These are phyloP conservation scores for Cardamine chenopodiifolia DNA, from an alignment of 345 rosid species.

Conservation along the genomic window DNA sequence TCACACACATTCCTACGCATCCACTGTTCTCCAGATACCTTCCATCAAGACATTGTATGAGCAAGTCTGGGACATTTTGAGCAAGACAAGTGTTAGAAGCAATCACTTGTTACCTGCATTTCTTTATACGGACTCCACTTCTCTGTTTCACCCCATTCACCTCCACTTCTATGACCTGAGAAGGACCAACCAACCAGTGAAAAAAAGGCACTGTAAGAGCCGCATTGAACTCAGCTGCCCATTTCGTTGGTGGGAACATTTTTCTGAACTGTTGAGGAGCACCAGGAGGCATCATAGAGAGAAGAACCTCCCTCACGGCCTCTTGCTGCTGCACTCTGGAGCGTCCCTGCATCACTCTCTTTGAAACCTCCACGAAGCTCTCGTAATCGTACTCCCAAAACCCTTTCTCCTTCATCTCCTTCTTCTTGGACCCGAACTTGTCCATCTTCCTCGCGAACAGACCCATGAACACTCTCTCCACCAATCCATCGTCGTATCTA, in stretches of 20 bases:
- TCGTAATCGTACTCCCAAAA: conserved; percentile 70
- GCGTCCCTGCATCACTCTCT: conserved; percentile 82
- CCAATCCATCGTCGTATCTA: conserved; percentile 71
- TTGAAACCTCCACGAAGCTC: conserved; percentile 82
- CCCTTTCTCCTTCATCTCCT: conserved; percentile 47
- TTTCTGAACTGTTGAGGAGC: conserved; percentile 92
- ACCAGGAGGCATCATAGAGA: conserved; percentile 95
- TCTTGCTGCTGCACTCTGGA: conserved; percentile 74
- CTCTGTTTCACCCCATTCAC: conserved; percentile 84
- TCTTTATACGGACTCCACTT: conserved; percentile 72
- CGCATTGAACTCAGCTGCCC: conserved; percentile 98
- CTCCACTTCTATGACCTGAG: conserved; percentile 88
- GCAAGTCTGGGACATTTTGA: not conserved
- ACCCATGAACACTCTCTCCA: conserved; percentile 81
- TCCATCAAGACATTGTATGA: conserved; percentile 1
- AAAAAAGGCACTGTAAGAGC: conserved; percentile 92
- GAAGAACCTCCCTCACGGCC: conserved; percentile 85
- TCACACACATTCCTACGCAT: conserved; percentile 95
- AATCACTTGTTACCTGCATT: conserved; percentile 33
- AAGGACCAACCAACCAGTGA: conserved; percentile 95
- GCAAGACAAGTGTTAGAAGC: not conserved
- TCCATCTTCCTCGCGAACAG: conserved; percentile 89
- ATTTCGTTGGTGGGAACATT: conserved; percentile 88
- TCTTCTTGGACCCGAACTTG: conserved; percentile 54
- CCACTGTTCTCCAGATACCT: conserved; percentile 99